Percentiles rank a stretch among this genome's conserved stretches.
phyloP scores from a whole-genome alignment of 805 yeast genomes.

The Starmerella cellae region DNA sequence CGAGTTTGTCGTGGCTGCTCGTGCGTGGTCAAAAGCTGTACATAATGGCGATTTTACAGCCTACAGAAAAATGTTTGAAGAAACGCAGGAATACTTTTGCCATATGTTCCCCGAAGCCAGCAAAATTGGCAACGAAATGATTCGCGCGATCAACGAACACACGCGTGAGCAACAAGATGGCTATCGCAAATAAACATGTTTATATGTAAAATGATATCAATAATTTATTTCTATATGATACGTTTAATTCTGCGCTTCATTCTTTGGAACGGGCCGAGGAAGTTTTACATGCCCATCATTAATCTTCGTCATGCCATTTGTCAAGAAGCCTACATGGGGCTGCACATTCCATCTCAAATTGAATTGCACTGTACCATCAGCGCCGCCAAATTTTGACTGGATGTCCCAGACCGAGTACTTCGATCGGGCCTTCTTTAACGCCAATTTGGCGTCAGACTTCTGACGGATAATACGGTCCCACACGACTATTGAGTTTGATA shows the following conservation, averaged over 20 bases:
- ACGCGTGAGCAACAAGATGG: slow-evolving; percentile 11
- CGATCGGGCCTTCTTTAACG: slow-evolving; percentile 41
- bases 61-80: slow-evolving; percentile 60
- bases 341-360: slow-evolving; percentile 82
- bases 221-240: no score
- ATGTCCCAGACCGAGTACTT: slow-evolving; percentile 85
- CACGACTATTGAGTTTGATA: slow-evolving; percentile 54
- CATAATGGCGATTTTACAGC: slow-evolving; percentile 58
- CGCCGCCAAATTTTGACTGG: slow-evolving; percentile 38
- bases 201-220: no score
- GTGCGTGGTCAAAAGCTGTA: slow-evolving; percentile 75
- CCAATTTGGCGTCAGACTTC: slow-evolving; percentile 45
- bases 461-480: slow-evolving; percentile 76
- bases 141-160: slow-evolving; percentile 28
- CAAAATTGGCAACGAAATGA: slow-evolving; percentile 85
- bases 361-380: slow-evolving; percentile 47
- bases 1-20: slow-evolving; percentile 83
- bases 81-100: slow-evolving; percentile 67
- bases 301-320: slow-evolving; percentile 37
- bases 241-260: no score
- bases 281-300: slow-evolving; percentile 5
- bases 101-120: slow-evolving; percentile 86
- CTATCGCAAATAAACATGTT: not conserved
- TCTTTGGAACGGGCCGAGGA: no score
- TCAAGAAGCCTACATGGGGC: slow-evolving; percentile 73